Evolutionary conservation across 176 grass and related monocot genomes (phyloP).

Genomic region (Saccharum spontaneum): DNA sequence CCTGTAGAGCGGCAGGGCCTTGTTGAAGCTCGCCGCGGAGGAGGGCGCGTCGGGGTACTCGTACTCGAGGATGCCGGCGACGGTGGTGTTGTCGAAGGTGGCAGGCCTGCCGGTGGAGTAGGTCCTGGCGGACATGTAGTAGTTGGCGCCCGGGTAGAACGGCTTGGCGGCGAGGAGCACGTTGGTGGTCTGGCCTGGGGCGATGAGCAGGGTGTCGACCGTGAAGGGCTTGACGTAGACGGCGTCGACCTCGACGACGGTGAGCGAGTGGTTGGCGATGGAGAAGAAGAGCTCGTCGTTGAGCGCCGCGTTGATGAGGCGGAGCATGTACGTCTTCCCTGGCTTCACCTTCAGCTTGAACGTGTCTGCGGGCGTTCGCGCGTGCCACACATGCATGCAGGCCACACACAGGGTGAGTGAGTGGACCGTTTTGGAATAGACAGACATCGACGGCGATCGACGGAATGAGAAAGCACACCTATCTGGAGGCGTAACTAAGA

Average conservation of each 20-base stretch:
- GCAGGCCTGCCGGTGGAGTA: conserved; percentile 31
- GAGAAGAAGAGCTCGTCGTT: conserved; percentile 82
- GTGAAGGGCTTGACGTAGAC: conserved; percentile 65
- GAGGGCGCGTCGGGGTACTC: conserved; percentile 5
- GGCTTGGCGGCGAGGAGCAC: conserved; percentile 60
- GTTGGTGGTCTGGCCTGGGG: conserved; percentile 73
- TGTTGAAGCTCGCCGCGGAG: conserved; percentile 14
- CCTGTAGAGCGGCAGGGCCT: conserved; percentile 47
- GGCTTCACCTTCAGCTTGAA: conserved; percentile 64
- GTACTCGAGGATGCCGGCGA: conserved; percentile 61
- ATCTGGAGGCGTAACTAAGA: conserved; percentile 15
- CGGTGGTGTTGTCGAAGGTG: conserved; percentile 56
- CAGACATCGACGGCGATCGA: background rate
- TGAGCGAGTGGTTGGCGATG: conserved; percentile 64
- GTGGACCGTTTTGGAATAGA: background rate
- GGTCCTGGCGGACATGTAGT: conserved; percentile 43
- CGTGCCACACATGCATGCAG: background rate
- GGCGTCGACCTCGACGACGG: conserved; percentile 70
- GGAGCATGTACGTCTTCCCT: conserved; percentile 64
- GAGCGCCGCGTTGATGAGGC: conserved; percentile 70
- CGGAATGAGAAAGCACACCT: conserved; percentile 21
- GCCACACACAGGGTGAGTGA: background rate
- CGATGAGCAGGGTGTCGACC: conserved; percentile 46
- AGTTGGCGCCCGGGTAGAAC: conserved; percentile 38
- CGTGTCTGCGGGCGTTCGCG: conserved; percentile 34